These are phyloP conservation scores for Ilyonectria robusta DNA, from an alignment of 2,329 filamentous ascomycete species.

Conservation along the genomic window DNA sequence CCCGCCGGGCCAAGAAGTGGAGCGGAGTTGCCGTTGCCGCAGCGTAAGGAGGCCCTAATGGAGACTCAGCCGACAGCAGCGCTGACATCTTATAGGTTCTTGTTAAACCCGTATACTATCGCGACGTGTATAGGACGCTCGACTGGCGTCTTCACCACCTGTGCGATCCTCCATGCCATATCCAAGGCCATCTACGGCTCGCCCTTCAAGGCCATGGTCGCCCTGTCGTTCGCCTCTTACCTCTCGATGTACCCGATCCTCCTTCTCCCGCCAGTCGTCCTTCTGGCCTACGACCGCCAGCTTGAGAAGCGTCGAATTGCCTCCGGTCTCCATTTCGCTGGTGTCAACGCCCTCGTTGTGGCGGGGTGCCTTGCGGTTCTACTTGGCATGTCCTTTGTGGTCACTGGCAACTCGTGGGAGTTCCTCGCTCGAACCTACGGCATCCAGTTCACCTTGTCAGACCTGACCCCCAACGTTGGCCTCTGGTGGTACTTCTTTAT, in stretches of 20 bases:
- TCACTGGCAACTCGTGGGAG: constrained; percentile 86
- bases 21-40: constrained; percentile 83
- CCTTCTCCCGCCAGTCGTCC: constrained; percentile 83
- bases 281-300: constrained; percentile 84
- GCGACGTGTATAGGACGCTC: constrained; percentile 91
- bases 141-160: constrained; percentile 89
- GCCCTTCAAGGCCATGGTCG: constrained; percentile 83
- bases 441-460: constrained; percentile 89
- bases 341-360: constrained; percentile 68
- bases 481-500: constrained; percentile 99
- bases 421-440: constrained; percentile 93
- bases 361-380: constrained; percentile 70
- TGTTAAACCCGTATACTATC: constrained; percentile 96
- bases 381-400: constrained; percentile 78
- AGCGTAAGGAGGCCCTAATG: constrained; percentile 67
- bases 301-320: constrained; percentile 50
- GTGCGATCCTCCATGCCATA: constrained; percentile 87
- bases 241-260: constrained; percentile 92
- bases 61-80: constrained; percentile 9
- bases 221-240: constrained; percentile 89
- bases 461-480: constrained; percentile 94
- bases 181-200: constrained; percentile 83
- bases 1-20: constrained; percentile 82
- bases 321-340: constrained; percentile 65
- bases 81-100: constrained; percentile 71